Evolutionary conservation across 306 rosid genomes (phyloP).

Genomic region (Alnus glutinosa): DNA sequence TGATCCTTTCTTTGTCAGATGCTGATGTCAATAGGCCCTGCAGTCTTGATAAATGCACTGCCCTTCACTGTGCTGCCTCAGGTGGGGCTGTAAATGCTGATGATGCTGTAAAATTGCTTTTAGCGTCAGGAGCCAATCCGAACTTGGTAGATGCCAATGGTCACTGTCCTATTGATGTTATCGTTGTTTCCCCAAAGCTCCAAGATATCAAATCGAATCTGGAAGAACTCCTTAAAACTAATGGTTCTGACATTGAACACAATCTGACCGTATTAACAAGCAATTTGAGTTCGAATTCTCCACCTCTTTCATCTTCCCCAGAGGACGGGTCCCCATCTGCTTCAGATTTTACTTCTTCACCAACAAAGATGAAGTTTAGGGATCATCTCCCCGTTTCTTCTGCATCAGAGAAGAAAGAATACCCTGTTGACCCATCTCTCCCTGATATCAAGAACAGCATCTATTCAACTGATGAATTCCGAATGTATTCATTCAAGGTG

Average conservation of each 20-base stretch:
- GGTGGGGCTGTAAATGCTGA: conserved; percentile 83
- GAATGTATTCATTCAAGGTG: conserved; percentile 97
- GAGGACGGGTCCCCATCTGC: conserved; percentile 62
- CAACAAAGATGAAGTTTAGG: conserved; percentile 50
- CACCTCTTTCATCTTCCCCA: conserved; percentile 65
- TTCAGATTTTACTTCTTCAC: conserved; percentile 48
- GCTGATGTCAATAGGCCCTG: conserved; percentile 59
- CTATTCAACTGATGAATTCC: conserved; percentile 87
- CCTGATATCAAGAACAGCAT: conserved; percentile 95
- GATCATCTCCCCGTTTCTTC: conserved; percentile 46
- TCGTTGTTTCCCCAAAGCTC: conserved; percentile 66
- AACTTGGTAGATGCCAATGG: conserved; percentile 74
- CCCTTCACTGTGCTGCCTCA: conserved; percentile 92
- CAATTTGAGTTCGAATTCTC: conserved; percentile 46
- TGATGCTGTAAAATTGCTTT: conserved; percentile 68
- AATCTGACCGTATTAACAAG: conserved; percentile 49
- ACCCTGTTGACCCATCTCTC: conserved; percentile 86
- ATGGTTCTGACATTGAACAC: conserved; percentile 46
- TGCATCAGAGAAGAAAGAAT: conserved; percentile 84
- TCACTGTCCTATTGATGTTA: conserved; percentile 62
- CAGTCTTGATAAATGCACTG: conserved; percentile 83
- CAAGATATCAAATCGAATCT: conserved; percentile 47
- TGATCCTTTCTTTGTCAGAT: conserved; percentile 64
- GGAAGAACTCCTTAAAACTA: conserved; percentile 65
- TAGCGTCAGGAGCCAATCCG: conserved; percentile 82